Evolutionary conservation across 768 basidiomycete species (phyloP), one percentile per base, ranked within the genome.

Genomic region (Candolleomyces efflorescens): DNA sequence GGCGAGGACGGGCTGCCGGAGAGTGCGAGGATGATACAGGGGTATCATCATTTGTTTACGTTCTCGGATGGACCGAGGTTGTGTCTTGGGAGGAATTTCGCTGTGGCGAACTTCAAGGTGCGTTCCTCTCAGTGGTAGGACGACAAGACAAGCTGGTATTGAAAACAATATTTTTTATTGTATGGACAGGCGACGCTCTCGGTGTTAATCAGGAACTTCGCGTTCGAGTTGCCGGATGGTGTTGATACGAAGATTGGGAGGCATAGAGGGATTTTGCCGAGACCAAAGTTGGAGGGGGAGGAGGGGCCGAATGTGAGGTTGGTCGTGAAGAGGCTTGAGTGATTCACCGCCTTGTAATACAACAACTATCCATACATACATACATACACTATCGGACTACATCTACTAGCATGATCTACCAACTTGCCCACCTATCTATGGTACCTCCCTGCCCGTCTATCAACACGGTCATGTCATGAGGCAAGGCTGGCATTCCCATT

Each of bases 41-140:
- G 81, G 13, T 71, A 82, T 59, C 72, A 75, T 0, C 81, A 83
- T 61, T 64, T 82, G 11, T 65, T 82, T 23, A 78, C 80, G 0
- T 84, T 84, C 60, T 69, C 75, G 11, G 80, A 82, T 63, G 82
- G 83, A 0, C 78, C 80, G 1, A 66, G 81, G 54, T 75, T 70
- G 1, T 85, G 82, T 63, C 53, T 82, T 10, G 82, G 82, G 0
- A 77, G 74, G 56, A 60, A 68, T 7, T 82, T 83, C 62, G 82
- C 82, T 0, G 45, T 83, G 12, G 66, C 73, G 0, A 76, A 76
- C 53, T 74, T 78, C 59, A 79, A 79, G 72, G 76, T 71, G 6
- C 5, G 63, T 66, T 39, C 5, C 17, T 6, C 0, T 39, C n/a
- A n/a, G n/a, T n/a, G n/a, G n/a, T n/a, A n/a, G n/a, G n/a, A n/a